Evolutionary conservation across 768 basidiomycete species (phyloP), one percentile per base, ranked within the genome.

Genomic region (Paxillus involutus): DNA sequence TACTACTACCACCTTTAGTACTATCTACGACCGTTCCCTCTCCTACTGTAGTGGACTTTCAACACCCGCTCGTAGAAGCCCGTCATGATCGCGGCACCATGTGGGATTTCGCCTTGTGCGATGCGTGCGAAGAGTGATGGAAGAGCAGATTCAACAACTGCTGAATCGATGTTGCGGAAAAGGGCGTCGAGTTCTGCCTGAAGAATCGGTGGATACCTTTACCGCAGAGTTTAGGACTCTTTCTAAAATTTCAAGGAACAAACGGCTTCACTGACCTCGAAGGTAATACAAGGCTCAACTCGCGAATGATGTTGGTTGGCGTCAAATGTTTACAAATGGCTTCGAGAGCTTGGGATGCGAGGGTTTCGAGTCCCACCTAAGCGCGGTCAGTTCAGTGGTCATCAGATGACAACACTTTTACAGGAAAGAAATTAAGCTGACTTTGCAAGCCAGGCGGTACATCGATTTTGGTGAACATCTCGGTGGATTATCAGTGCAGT

Each of bases 401-500:
- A 47, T 12, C 11, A 10, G 16, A 24, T 16, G n/a, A 30, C 14
- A 10, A 17, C 12, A 19, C 2, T 8, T 24, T 26, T 6, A 42
- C 29, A 30, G 13, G 1, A 5, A 16, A 3, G 16, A 3, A 26
- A 21, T 16, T 9, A 19, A 0, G 48, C 59, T 30, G 30, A 71
- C 73, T 58, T 72, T 71, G 39, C 60, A 55, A 5, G 73, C 72
- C 12, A 75, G 52, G 5, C 73, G 66, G 50, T 73, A 75, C 67
- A 75, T 74, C 1, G 73, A 75, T 40, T 75, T 75, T 0, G 72
- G 68, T 1, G 72, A 74, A 41, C 71, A 73, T 8, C 46, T 33
- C 6, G 43, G 17, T 4, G 36, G 11, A n/a, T 52, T 29, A 7
- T 47, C 32, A 4, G 17, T 19, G 29, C 16, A 19, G 13, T 19